Evolutionary conservation across 2,329 filamentous ascomycete species (phyloP).

Genomic region (Xylogone sp.): DNA sequence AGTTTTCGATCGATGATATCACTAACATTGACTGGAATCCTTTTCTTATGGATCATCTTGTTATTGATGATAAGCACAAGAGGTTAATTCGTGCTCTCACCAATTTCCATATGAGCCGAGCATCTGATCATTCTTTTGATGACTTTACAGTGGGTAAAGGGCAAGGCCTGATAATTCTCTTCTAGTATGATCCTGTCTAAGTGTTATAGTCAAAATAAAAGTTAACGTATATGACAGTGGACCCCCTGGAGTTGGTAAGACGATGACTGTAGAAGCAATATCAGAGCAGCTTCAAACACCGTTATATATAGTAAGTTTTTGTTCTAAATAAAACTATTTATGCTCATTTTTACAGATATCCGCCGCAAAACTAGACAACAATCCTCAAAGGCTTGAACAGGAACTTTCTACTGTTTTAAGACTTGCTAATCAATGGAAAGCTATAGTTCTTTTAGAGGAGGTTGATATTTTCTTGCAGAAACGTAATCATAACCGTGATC

Average conservation of each 20-base stretch:
- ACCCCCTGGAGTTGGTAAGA: conserved; percentile 4
- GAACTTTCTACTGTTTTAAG: conserved; percentile 66
- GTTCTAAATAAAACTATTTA: neutral
- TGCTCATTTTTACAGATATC: neutral
- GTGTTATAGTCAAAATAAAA: neutral
- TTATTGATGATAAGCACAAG: neutral
- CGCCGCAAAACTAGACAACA: neutral
- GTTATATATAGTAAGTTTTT: conserved; percentile 3
- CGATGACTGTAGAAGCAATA: conserved; percentile 1
- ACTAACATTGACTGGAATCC: neutral
- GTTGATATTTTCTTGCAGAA: conserved; percentile 52
- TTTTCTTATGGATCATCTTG: neutral
- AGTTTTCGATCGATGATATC: neutral
- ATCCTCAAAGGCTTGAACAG: conserved; percentile 17
- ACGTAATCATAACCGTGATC: conserved; percentile 8
- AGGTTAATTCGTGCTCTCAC: conserved; percentile 2
- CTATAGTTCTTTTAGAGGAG: conserved; percentile 69
- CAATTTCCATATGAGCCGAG: neutral
- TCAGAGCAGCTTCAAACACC: neutral
- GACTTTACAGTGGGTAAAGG: conserved; percentile 4
- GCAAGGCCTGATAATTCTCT: conserved; percentile 1
- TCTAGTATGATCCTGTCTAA: neutral
- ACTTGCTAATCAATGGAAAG: conserved; percentile 69
- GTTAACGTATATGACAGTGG: neutral
- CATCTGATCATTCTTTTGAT: conserved; percentile 1